phyloP scores from a whole-genome alignment of 768 basidiomycete species.

The Tricholoma hemisulphureum region DNA sequence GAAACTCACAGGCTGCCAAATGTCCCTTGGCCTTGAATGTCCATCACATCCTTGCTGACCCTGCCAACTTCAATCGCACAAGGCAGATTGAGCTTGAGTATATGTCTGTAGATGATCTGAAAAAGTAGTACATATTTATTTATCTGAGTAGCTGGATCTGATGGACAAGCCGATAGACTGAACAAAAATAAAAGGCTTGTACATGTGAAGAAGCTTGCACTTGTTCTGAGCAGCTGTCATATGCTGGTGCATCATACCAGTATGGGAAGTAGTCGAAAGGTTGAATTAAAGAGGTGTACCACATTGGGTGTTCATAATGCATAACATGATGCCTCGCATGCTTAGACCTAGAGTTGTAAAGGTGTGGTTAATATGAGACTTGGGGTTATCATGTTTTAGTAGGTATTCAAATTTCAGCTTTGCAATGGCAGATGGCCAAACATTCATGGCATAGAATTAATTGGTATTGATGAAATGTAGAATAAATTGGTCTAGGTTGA shows the following conservation, averaged over 20 bases:
- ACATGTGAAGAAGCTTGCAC: conserved; percentile 81
- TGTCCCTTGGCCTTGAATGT: conserved; percentile 98
- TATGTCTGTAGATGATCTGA: conserved; percentile 99
- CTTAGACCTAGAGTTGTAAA: not conserved
- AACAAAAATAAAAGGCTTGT: conserved; percentile 99
- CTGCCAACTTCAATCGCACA: conserved; percentile 96
- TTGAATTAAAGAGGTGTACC: not conserved
- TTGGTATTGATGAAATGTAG: not conserved
- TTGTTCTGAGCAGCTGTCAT: not conserved
- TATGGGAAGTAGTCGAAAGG: not conserved
- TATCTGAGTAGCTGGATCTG: not conserved
- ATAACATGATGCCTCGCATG: not conserved
- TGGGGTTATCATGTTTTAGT: not conserved
- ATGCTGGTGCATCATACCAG: not conserved
- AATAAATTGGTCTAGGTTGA: not conserved
- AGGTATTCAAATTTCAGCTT: not conserved
- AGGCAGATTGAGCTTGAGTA: conserved; percentile 98
- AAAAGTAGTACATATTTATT: conserved; percentile 64
- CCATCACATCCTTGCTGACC: conserved; percentile 98
- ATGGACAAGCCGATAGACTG: conserved; percentile 47
- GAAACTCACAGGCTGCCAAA: conserved; percentile 72
- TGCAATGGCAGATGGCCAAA: not conserved
- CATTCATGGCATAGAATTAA: not conserved
- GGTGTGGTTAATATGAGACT: not conserved
- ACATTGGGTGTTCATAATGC: not conserved